phyloP scores from a whole-genome alignment of 352 stramenopile species.

The Globisporangium heterothallicum region DNA sequence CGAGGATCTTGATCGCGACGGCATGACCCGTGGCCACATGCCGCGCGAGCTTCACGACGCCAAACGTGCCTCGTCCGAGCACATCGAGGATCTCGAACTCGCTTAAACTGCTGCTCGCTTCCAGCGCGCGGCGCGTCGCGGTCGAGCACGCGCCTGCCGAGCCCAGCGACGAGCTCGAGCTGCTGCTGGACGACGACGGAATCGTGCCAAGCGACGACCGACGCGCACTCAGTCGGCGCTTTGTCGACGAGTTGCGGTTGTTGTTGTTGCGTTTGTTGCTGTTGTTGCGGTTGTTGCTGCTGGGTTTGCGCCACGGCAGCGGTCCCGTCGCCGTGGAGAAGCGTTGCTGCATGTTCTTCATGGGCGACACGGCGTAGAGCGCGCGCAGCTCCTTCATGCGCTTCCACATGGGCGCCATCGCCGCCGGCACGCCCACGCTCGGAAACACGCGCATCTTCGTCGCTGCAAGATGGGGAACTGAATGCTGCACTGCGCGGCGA shows the following conservation, averaged over 20 bases:
- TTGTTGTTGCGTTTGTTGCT: constrained; percentile 18
- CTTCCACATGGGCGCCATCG: constrained; percentile 35
- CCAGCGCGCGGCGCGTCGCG: constrained; percentile 15
- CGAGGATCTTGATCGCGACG: constrained; percentile 61
- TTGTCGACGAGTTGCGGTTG: constrained; percentile 14
- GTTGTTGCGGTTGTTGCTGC: constrained; percentile 8
- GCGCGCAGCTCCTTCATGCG: constrained; percentile 33
- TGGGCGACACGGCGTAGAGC: constrained; percentile 18
- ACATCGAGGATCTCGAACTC: constrained; percentile 63
- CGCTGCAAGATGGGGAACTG: neutral
- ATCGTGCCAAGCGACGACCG: constrained; percentile 14
- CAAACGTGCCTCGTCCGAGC: constrained; percentile 66
- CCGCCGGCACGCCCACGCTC: constrained; percentile 13
- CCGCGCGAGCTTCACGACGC: constrained; percentile 57
- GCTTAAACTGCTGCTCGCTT: constrained; percentile 19
- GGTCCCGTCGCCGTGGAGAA: constrained; percentile 35
- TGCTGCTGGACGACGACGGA: constrained; percentile 7
- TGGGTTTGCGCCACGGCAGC: constrained; percentile 22
- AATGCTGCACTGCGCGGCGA: neutral
- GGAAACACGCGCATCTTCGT: constrained; percentile 13
- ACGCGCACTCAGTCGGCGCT: constrained; percentile 15
- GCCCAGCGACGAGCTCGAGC: neutral
- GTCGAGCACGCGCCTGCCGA: neutral
- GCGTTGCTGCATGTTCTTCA: constrained; percentile 17
- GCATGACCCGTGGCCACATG: constrained; percentile 44